These are phyloP conservation scores for Globisporangium echinulatum DNA, from an alignment of 352 stramenopile species.

Conservation along the genomic window DNA sequence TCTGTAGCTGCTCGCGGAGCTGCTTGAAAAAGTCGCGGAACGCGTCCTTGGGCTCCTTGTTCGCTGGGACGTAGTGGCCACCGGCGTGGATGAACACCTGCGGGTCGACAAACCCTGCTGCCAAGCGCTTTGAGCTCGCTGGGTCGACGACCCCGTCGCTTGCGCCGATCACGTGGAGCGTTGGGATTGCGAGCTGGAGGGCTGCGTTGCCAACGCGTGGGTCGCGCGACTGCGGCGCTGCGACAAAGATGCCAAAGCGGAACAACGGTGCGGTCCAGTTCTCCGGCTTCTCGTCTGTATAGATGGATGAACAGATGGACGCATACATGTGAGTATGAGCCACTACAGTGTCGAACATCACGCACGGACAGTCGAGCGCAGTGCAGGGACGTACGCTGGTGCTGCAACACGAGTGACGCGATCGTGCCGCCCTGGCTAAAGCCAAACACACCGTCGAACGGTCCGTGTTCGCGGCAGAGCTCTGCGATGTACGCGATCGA, in stretches of 20 bases:
- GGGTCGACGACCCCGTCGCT: conserved; percentile 65
- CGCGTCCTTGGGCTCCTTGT: conserved; percentile 75
- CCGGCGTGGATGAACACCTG: conserved; percentile 55
- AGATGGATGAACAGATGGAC: not conserved
- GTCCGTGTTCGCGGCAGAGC: conserved; percentile 63
- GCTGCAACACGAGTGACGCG: conserved; percentile 56
- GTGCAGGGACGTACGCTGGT: conserved; percentile 42
- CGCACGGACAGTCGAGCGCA: too few relatives aligned
- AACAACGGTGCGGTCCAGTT: conserved; percentile 49
- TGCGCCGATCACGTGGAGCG: conserved; percentile 77
- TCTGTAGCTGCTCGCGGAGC: conserved; percentile 4
- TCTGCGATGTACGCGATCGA: conserved; percentile 58
- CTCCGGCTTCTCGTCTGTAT: conserved; percentile 27
- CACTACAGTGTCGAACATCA: too few relatives aligned
- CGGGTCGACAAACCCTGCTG: conserved; percentile 44
- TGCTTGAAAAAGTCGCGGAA: conserved; percentile 67
- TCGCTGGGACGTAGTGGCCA: conserved; percentile 83
- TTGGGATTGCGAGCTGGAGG: conserved; percentile 50
- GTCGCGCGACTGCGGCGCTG: conserved; percentile 41
- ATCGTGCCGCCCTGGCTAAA: conserved; percentile 82
- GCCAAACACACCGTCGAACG: conserved; percentile 81
- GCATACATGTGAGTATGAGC: not conserved
- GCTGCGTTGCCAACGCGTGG: conserved; percentile 30
- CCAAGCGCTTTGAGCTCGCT: conserved; percentile 49
- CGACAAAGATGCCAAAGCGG: conserved; percentile 69